These are phyloP conservation scores for Alternaria atra DNA, from an alignment of 2,329 filamentous ascomycete species.

Conservation along the genomic window DNA sequence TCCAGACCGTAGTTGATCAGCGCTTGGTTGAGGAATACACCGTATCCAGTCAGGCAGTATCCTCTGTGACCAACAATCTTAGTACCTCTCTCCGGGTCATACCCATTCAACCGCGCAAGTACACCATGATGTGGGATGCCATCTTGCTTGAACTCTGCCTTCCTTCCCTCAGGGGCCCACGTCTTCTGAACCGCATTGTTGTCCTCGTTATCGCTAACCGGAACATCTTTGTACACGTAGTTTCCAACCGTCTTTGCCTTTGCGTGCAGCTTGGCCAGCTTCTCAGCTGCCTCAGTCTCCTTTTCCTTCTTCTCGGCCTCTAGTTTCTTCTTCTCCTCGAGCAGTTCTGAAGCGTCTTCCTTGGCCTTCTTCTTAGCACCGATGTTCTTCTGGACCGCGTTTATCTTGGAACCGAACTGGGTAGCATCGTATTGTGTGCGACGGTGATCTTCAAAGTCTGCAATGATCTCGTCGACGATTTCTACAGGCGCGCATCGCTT, in stretches of 20 bases:
- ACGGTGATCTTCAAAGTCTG: slow-evolving; percentile 84
- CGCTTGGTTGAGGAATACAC: slow-evolving; percentile 90
- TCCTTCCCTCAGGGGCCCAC: slow-evolving; percentile 81
- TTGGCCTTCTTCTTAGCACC: slow-evolving; percentile 90
- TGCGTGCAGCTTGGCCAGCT: slow-evolving; percentile 75
- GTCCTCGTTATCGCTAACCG: slow-evolving; percentile 85
- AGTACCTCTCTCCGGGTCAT: slow-evolving; percentile 79
- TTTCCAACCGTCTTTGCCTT: slow-evolving; percentile 90
- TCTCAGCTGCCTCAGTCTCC: slow-evolving; percentile 76
- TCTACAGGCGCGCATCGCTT: slow-evolving; percentile 82
- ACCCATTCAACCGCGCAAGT: slow-evolving; percentile 84
- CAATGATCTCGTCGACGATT: slow-evolving; percentile 89
- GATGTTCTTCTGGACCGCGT: slow-evolving; percentile 88
- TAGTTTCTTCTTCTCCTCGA: slow-evolving; percentile 78
- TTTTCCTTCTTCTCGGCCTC: slow-evolving; percentile 84
- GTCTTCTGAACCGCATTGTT: slow-evolving; percentile 79
- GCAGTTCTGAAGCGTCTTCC: slow-evolving; percentile 82
- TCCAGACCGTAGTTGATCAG: slow-evolving; percentile 84
- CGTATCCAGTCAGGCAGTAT: slow-evolving; percentile 90
- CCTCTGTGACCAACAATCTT: slow-evolving; percentile 95
- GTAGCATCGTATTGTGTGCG: slow-evolving; percentile 80
- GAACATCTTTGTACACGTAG: slow-evolving; percentile 88
- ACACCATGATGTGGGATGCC: slow-evolving; percentile 95
- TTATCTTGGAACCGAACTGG: slow-evolving; percentile 85
- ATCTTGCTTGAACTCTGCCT: slow-evolving; percentile 79